Conservation (phyloP, 805 yeast genomes). For the Wickerhamomyces canadensis region DNA sequence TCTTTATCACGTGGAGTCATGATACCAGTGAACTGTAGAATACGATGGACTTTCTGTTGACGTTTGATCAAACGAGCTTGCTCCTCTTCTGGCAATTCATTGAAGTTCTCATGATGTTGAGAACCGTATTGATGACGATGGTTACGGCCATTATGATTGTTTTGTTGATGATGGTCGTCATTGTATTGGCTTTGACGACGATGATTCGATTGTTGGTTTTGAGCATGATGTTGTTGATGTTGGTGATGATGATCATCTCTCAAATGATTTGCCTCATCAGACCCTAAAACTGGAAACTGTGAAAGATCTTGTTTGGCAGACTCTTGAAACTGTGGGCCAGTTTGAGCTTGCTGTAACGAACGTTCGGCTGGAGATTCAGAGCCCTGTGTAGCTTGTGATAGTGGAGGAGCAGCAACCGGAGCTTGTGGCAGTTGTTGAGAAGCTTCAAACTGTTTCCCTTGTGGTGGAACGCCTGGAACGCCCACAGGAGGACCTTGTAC, state of each 20-base stretch:
- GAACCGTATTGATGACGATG: slow-evolving; percentile 23
- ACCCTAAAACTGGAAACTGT: slow-evolving; percentile 52
- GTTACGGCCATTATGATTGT: slow-evolving; percentile 14
- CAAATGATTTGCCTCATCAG: slow-evolving; percentile 29
- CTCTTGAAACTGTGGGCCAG: slow-evolving; percentile 6
- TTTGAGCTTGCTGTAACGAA: slow-evolving; percentile 9
- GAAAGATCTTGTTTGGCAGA: slow-evolving; percentile 28
- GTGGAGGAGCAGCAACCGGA: too few relatives aligned
- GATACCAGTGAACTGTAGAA: slow-evolving; percentile 80
- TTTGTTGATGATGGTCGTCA: slow-evolving; percentile 22
- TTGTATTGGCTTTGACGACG: slow-evolving; percentile 16
- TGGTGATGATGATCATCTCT: slow-evolving; percentile 8
- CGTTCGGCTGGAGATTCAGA: slow-evolving; percentile 25
- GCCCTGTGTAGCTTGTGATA: too few relatives aligned
- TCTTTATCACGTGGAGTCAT: slow-evolving; percentile 98
- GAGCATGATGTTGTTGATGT: not conserved
- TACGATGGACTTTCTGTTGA: slow-evolving; percentile 69
- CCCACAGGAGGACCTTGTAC: not conserved
- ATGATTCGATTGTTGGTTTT: slow-evolving; percentile 14
- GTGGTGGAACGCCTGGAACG: slow-evolving; percentile 11
- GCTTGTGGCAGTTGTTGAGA: slow-evolving; percentile 18
- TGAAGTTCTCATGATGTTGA: slow-evolving; percentile 27
- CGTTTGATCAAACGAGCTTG: slow-evolving; percentile 60
- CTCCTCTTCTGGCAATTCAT: slow-evolving; percentile 62
- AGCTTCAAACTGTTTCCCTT: slow-evolving; percentile 16